Base-by-base conservation (phyloP, 345 rosid genomes). In the Odontarrhena argentea region DNA sequence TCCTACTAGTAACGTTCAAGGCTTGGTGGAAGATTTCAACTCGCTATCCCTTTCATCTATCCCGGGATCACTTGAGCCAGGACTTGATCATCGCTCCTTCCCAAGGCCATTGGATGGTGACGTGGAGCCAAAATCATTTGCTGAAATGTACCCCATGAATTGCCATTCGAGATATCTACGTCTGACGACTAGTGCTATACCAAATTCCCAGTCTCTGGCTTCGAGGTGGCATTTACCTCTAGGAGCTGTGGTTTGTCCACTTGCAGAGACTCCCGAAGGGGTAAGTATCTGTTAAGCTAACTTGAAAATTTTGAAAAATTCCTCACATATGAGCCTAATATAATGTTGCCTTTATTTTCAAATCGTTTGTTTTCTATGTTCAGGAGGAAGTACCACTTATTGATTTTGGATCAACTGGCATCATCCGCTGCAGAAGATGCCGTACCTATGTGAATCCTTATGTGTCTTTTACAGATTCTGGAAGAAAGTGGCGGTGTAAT, bases 401-500 rank as follows among this genome's bases (percentile, higher is more conserved):
- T 83, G 87, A 95, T 84, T 95, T 88, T 58, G 87, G 79, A 55
- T 81, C 96, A 65, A 71, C 80, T 68, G 96, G 97, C 61, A 95
- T 91, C 76, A 85, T 95, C 69, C 97, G 99, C 61, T 95, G 99
- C 80, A 86, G 97, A 79, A 86, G 96, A 80, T 91, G 98, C 68
- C 96, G 99, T 43, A 91, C 99, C 62, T 95, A 91, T 77, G 87
- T 95, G 71, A 95, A 95, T 82, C 99, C 99, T 18, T 85, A 78
- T 75, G 88, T 95, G 69, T 80, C 85, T 4, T 95, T 95, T 81
- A 77, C 94, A 0, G 99, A 95, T 82, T 82, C 92, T 65, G 99
- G 99, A 80, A 84, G 97, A 74, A 95, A 95, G 82, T 95, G 99
- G 99, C 90, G 97, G 15, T 95, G 99, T 84, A 95, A 95, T 82